Evolutionary conservation across 257 asterid species (phyloP), one percentile per base, ranked within the genome.

Genomic region (Rehmannia glutinosa): DNA sequence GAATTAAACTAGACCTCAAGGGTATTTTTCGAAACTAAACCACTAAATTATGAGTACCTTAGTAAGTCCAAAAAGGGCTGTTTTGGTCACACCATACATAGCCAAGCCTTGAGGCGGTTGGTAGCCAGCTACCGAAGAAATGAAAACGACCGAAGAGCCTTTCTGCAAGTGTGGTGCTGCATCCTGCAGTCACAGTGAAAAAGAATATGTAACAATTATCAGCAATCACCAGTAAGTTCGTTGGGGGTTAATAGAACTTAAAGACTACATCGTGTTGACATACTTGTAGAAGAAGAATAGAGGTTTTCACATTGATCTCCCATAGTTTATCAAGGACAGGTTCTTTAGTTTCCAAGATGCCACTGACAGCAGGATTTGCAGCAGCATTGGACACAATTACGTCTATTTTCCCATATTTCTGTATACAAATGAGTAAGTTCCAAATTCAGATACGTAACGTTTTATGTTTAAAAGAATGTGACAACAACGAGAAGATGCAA

Each of bases 41-140:
- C 3, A 13, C 9, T 43, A 33, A 25, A 38, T 12, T 21, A 25
- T 6, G 38, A 15, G 52, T 74, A 88, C 97, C 92, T 91, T 88
- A 47, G 97, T 91, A 66, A 91, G 95, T 33, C 97, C 97, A 51
- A 53, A 91, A 70, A 91, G 91, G 27, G 97, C 89, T 2, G 97
- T 92, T 91, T 81, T 91, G 53, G 95, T 91, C 64, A 88, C 93
- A n/a, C 95, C 95, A 69, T 91, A 91, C 97, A 91, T 91, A 45
- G 92, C 84, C 84, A 91, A 59, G 68, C 75, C 58, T 70, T 49
- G 51, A 23, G 86, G 68, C 2, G 97, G 96, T 12, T 75, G 74
- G 77, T 66, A 91, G 49, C 72, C 96, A 54, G 87, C 68, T 24
- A 84, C 68, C 5, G 97, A 88, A 32, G 96, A 86, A 28, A 88